A percentile compares a stretch with the other conserved stretches of the same genome.
Conservation (phyloP, 352 stramenopile species). For the Phytophthora tubulina region DNA sequence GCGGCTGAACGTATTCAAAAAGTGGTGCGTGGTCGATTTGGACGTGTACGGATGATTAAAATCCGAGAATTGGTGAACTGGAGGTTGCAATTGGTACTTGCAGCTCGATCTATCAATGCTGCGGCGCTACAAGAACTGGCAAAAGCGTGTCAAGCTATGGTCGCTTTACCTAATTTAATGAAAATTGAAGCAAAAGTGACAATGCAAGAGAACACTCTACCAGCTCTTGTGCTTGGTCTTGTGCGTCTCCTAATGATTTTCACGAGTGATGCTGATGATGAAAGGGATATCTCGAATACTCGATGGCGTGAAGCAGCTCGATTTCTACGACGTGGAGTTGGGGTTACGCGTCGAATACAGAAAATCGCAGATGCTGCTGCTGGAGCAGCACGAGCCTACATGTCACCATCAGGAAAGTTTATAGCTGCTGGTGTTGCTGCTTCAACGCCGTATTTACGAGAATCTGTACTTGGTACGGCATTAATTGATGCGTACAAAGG, state of each 20-base stretch:
- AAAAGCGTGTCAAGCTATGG: conserved; percentile 60
- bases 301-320: conserved; percentile 72
- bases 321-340: conserved; percentile 60
- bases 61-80: conserved; percentile 56
- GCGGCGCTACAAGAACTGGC: conserved; percentile 67
- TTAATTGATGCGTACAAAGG: conserved; percentile 57
- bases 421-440: conserved; percentile 29
- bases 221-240: conserved; percentile 72
- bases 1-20: conserved; percentile 56
- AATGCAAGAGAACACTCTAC: conserved; percentile 31
- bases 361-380: conserved; percentile 55
- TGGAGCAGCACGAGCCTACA: conserved; percentile 37
- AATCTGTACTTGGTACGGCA: conserved; percentile 44
- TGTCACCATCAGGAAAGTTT: conserved; percentile 19
- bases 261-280: conserved; percentile 60
- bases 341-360: conserved; percentile 62
- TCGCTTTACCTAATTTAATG: conserved; percentile 43
- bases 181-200: conserved; percentile 14
- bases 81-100: conserved; percentile 38
- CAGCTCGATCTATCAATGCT: conserved; percentile 27
- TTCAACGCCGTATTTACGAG: conserved; percentile 47
- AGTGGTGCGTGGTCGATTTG: conserved; percentile 61
- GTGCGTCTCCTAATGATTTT: conserved; percentile 79
- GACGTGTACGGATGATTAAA: conserved; percentile 67
- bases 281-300: conserved; percentile 59